Base-by-base conservation (phyloP, 805 yeast species). In the Danielozyma ontarioensis region DNA sequence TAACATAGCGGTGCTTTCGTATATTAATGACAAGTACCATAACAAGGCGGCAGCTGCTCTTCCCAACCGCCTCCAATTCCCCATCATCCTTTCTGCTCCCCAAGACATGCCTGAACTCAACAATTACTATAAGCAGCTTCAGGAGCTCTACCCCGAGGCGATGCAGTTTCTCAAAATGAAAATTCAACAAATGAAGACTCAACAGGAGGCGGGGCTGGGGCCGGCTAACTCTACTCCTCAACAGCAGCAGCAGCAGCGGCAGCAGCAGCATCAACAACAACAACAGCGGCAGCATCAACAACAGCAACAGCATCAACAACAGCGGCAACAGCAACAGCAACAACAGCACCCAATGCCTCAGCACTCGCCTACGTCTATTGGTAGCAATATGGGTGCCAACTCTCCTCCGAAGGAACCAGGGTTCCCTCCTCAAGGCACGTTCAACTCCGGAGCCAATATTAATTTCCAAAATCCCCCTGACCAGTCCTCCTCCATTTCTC, bases 81-180 rank as follows among this genome's bases (percentile, higher is more conserved):
- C 82, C 2, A 64, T 69, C 19, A 70, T 75, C 26, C 62, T 74
- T 37, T 57, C 72, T 1, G 70, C 82, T 4, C 80, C 80, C 5
- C 66, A 66, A 3, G 79, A 73, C 28, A 61, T 74, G 57, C 78
- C 79, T 0, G 80, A 74, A 42, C 56, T 76, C 27, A 56, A 57
- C 32, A 69, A 63, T 25, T 60, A 69, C 26, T 76, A 76, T 48
- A 58, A 59, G n/a, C 57, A 62, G 31, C 53, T 70, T 17, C 72
- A 69, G 43, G 69, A 68, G 33, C 46, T 76, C 24, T 76, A 74
- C 40, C 79, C 78, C 0, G 80, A 75, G 38, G 76, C 77, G 1
- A 50, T 68, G n/a, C 70, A 62, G 35, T 59, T 54, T 30, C 48
- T 67, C 33, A 68, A 59, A 39, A 43, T 51, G 51, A 70, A 55